Percentiles rank a stretch among this genome's conserved stretches.
These are phyloP conservation scores for Neofusicoccum kwambonambiense DNA, from an alignment of 2,329 filamentous ascomycete genomes.

Conservation along the genomic window DNA sequence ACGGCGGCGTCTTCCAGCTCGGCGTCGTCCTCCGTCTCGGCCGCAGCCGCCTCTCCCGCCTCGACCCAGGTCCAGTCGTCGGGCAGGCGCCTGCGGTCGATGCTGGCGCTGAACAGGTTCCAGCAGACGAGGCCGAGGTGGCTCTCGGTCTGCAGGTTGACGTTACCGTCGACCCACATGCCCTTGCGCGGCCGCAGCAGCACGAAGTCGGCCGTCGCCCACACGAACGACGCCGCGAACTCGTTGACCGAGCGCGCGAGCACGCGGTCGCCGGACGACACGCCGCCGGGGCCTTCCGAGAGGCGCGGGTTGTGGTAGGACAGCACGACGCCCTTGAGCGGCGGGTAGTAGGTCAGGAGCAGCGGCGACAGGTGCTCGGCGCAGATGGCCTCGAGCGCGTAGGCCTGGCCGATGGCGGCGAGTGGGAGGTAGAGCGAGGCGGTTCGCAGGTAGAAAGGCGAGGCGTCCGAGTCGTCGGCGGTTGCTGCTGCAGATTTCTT, in stretches of 20 bases:
- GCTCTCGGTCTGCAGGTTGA: slow-evolving; percentile 85
- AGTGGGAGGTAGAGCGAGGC: slow-evolving; percentile 78
- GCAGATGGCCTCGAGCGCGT: slow-evolving; percentile 68
- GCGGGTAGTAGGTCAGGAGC: slow-evolving; percentile 72
- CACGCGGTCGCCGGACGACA: background rate
- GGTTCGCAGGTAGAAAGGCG: slow-evolving; percentile 71
- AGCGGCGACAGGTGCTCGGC: slow-evolving; percentile 74
- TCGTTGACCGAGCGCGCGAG: slow-evolving; percentile 50
- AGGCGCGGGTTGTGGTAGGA: slow-evolving; percentile 69
- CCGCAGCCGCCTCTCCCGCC: slow-evolving; percentile 45
- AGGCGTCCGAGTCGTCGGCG: background rate
- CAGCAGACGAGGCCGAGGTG: slow-evolving; percentile 87
- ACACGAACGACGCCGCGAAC: slow-evolving; percentile 81
- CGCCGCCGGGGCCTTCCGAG: slow-evolving; percentile 51
- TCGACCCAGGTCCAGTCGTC: slow-evolving; percentile 77
- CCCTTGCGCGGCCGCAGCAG: slow-evolving; percentile 76
- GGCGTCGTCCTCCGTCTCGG: slow-evolving; percentile 23
- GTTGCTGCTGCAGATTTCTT: background rate
- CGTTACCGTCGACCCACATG: slow-evolving; percentile 72
- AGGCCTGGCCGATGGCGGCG: slow-evolving; percentile 67
- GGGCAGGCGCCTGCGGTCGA: slow-evolving; percentile 75
- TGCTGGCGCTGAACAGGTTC: slow-evolving; percentile 87
- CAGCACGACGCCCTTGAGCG: slow-evolving; percentile 71
- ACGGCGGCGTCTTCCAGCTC: slow-evolving; percentile 17
- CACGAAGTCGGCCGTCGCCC: slow-evolving; percentile 84